A percentile compares a stretch with the other conserved stretches of the same genome.
Evolutionary conservation across 2,329 filamentous ascomycete species (phyloP).

Genomic region (Aspergillus thermomutatus): DNA sequence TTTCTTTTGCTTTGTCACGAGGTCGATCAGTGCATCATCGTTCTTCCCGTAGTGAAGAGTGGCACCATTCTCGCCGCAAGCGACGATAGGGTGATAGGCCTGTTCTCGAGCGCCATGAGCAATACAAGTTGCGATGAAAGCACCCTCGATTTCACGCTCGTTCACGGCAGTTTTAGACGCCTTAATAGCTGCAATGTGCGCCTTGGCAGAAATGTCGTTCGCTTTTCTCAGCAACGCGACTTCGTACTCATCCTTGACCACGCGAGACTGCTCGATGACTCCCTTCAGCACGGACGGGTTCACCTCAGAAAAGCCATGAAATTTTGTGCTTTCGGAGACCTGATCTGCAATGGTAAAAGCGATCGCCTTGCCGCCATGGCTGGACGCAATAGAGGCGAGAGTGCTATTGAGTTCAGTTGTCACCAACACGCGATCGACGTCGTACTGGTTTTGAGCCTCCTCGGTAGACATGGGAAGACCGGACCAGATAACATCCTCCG

Average conservation of each 20-base stretch:
- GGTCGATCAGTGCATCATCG: constrained; percentile 63
- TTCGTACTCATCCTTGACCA: constrained; percentile 84
- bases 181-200: constrained; percentile 70
- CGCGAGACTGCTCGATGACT: constrained; percentile 76
- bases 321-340: constrained; percentile 67
- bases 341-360: constrained; percentile 78
- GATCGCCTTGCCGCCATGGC: constrained; percentile 43
- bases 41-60: constrained; percentile 87
- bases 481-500: constrained; percentile 90
- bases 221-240: constrained; percentile 76
- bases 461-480: constrained; percentile 75
- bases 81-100: constrained; percentile 87
- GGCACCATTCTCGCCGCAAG: constrained; percentile 74
- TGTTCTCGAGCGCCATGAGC: constrained; percentile 70
- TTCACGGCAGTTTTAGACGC: constrained; percentile 62
- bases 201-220: constrained; percentile 72
- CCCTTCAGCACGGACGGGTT: constrained; percentile 59
- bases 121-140: constrained; percentile 71
- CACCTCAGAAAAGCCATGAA: constrained; percentile 65
- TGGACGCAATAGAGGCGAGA: constrained; percentile 51
- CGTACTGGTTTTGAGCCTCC: constrained; percentile 73
- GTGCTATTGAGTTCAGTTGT: constrained; percentile 72
- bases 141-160: constrained; percentile 79
- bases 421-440: constrained; percentile 73
- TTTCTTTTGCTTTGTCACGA: constrained; percentile 40